Evolutionary conservation across 208 protist species (phyloP).

Genomic region (Crithidia mellificae): DNA sequence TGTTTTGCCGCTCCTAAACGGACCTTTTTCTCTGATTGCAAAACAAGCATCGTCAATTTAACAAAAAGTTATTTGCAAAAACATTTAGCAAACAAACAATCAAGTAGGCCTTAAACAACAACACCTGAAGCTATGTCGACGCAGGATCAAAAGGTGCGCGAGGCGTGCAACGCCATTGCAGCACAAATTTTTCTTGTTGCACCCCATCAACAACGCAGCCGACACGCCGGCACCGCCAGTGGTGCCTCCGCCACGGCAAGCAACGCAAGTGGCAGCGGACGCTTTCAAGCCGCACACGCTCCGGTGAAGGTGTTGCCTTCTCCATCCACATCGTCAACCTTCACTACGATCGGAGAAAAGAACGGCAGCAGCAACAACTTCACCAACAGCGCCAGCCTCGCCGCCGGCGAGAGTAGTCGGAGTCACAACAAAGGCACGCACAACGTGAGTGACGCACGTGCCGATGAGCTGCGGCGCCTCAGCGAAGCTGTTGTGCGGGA

Average conservation of each 20-base stretch:
- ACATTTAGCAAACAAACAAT: background rate
- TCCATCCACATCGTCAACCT: no score
- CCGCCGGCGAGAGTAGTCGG: background rate
- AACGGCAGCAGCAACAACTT: background rate
- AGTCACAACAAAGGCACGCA: no score
- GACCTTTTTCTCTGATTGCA: no score
- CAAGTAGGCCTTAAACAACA: background rate
- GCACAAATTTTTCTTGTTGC: slow-evolving; percentile 46
- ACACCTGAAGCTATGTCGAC: slow-evolving; percentile 14
- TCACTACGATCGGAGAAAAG: background rate
- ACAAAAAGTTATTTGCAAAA: background rate
- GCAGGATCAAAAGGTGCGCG: slow-evolving; percentile 64
- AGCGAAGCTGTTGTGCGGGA: slow-evolving; percentile 30
- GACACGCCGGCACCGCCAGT: background rate
- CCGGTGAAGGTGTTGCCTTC: no score
- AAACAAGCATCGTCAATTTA: background rate
- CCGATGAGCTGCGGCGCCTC: slow-evolving; percentile 27
- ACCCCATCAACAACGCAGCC: background rate
- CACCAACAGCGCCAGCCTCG: background rate
- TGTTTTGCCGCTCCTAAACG: no score
- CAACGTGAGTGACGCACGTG: no score
- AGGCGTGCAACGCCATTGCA: slow-evolving; percentile 40
- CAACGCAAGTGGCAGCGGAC: no score
- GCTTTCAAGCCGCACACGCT: no score
- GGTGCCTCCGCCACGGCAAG: no score